A percentile compares a stretch with the other conserved stretches of the same genome.
Evolutionary conservation across 768 basidiomycete genomes (phyloP).

Genomic region (Mycena maculata): DNA sequence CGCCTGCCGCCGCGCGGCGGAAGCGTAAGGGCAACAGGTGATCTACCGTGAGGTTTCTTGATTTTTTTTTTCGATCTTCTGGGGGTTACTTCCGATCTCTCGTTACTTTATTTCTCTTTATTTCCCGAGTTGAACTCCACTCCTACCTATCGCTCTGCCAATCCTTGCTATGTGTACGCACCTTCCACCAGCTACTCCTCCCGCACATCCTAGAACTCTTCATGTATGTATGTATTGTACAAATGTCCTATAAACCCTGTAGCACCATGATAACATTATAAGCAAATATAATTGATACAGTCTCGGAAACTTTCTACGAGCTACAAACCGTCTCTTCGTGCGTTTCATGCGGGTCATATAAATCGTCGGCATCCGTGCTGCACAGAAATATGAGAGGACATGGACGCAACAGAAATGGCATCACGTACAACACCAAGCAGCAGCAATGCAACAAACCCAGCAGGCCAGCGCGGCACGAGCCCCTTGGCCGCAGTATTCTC

Average conservation of each 20-base stretch:
- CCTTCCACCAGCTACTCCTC: background rate
- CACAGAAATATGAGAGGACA: background rate
- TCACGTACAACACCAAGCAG: background rate
- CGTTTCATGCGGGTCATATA: background rate
- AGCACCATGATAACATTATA: too few species aligned
- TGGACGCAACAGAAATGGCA: background rate
- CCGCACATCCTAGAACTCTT: background rate
- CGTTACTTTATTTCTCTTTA: slow-evolving; percentile 3
- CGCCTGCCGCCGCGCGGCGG: slow-evolving; percentile 11
- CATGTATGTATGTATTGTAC: background rate
- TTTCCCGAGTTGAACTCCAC: background rate
- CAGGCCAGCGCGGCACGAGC: slow-evolving; percentile 1
- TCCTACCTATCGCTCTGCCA: slow-evolving; percentile 3
- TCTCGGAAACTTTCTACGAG: background rate
- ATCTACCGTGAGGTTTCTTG: slow-evolving; percentile 7
- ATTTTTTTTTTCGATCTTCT: background rate
- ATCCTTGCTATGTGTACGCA: slow-evolving; percentile 28
- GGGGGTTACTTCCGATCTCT: background rate
- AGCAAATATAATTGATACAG: slow-evolving; percentile 21
- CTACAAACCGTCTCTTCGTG: background rate
- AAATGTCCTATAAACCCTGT: slow-evolving; percentile 5
- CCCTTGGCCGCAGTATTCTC: background rate
- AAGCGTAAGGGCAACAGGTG: slow-evolving; percentile 7
- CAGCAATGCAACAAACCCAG: background rate
- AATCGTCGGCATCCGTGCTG: too few species aligned